A percentile compares a stretch with the other conserved stretches of the same genome.
These are phyloP conservation scores for Vigna reflexopilosa DNA, from an alignment of 306 rosid genomes.

Conservation along the genomic window DNA sequence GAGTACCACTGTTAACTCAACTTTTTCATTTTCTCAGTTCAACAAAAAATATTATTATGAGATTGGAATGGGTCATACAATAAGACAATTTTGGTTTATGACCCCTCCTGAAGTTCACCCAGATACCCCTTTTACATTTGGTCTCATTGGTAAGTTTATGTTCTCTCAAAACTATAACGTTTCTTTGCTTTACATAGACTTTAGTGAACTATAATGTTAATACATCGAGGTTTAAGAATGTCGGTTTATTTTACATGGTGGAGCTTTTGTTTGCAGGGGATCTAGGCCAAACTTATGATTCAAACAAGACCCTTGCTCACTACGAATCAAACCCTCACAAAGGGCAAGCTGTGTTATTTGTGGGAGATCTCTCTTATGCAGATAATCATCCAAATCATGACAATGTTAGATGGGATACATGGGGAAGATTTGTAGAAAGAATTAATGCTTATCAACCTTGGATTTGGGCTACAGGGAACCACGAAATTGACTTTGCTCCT, in stretches of 20 bases:
- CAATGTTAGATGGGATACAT: constrained; percentile 75
- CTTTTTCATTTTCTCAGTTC: constrained; percentile 45
- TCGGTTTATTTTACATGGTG: not conserved
- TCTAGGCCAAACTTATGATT: constrained; percentile 81
- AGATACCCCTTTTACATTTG: constrained; percentile 76
- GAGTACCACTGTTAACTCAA: not conserved
- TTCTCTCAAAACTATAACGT: not conserved
- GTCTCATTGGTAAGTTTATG: constrained; percentile 65
- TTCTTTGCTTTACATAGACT: not conserved
- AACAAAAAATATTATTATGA: constrained; percentile 69
- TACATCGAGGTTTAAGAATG: not conserved
- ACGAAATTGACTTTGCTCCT: constrained; percentile 72
- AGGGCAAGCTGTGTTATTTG: constrained; percentile 63
- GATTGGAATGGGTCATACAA: constrained; percentile 66
- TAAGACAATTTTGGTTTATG: constrained; percentile 64
- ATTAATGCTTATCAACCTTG: constrained; percentile 84
- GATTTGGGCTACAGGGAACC: constrained; percentile 89
- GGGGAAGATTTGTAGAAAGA: constrained; percentile 81
- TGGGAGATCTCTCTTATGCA: constrained; percentile 84
- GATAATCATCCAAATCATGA: constrained; percentile 67
- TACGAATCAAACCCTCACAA: constrained; percentile 65
- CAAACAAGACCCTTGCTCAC: constrained; percentile 70
- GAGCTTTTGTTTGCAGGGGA: constrained; percentile 58
- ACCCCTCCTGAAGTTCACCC: constrained; percentile 77
- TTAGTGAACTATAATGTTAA: not conserved